Percentiles rank a stretch among this genome's conserved stretches.
Conservation (phyloP, 148 eudicot species). For the Chenopodium formosanum region DNA sequence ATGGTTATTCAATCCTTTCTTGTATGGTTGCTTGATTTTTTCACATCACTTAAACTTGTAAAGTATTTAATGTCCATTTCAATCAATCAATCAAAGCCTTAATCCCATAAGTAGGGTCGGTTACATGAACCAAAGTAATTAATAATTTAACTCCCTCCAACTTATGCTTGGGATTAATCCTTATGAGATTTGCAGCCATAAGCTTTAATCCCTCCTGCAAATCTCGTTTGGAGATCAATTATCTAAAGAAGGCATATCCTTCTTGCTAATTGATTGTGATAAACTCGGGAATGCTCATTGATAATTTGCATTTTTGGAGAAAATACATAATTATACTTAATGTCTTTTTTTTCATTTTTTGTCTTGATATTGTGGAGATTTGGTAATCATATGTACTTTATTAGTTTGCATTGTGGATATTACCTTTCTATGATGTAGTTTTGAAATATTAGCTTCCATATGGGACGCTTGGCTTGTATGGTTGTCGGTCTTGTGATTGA, state of each 20-base stretch:
- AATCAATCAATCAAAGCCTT: too few species aligned
- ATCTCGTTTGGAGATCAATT: neutral
- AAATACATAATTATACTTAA: neutral
- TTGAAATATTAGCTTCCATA: neutral
- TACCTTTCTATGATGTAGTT: neutral
- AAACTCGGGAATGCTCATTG: neutral
- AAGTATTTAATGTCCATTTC: too few species aligned
- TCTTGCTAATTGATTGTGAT: neutral
- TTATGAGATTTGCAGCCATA: too few species aligned
- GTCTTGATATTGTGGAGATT: neutral
- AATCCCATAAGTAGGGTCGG: too few species aligned
- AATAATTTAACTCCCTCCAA: too few species aligned
- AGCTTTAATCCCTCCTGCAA: neutral
- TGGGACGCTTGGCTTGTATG: neutral
- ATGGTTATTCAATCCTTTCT: too few species aligned
- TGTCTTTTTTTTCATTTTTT: neutral
- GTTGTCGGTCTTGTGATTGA: neutral
- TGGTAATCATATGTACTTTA: neutral
- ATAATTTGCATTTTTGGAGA: neutral
- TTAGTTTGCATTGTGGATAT: neutral
- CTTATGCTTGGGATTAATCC: too few species aligned
- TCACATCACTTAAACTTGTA: too few species aligned
- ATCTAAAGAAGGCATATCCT: neutral
- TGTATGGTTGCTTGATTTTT: too few species aligned
- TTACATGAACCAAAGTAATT: too few species aligned